These are phyloP conservation scores for Trifolium dubium DNA, from an alignment of 306 rosid species.

Conservation along the genomic window DNA sequence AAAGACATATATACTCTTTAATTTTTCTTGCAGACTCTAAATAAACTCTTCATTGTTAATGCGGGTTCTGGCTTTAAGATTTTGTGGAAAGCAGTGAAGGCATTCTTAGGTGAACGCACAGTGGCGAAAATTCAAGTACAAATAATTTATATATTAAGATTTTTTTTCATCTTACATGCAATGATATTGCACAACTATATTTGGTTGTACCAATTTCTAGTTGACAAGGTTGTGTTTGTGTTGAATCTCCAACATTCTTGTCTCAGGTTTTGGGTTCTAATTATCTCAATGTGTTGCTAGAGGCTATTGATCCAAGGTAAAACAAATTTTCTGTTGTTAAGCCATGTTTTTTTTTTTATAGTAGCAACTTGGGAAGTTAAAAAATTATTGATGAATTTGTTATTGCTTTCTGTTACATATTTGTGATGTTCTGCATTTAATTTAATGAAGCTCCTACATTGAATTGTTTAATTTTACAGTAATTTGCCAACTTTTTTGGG, in stretches of 20 bases:
- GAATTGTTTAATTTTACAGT: conserved; percentile 52
- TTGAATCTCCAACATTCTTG: conserved; percentile 25
- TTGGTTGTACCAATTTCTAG: background rate
- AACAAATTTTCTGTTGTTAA: conserved; percentile 8
- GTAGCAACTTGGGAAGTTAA: conserved; percentile 17
- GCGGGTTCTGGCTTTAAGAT: conserved; percentile 87
- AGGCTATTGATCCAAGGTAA: conserved; percentile 72
- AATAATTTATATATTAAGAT: conserved; percentile 18
- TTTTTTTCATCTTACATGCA: conserved; percentile 20
- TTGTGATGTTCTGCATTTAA: background rate
- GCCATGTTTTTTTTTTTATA: background rate
- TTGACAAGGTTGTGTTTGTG: background rate
- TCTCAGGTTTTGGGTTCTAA: conserved; percentile 78
- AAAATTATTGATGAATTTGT: conserved; percentile 2
- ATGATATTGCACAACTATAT: conserved; percentile 15
- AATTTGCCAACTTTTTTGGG: conserved; percentile 83
- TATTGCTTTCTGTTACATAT: conserved; percentile 6
- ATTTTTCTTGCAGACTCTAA: conserved; percentile 63
- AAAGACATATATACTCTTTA: no score
- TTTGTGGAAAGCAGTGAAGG: conserved; percentile 80
- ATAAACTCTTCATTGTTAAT: conserved; percentile 74
- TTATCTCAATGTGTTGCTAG: conserved; percentile 57
- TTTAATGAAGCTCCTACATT: background rate
- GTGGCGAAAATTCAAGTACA: conserved; percentile 74
- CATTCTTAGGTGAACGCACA: conserved; percentile 79